These are phyloP conservation scores for Phlyctochytrium bullatum DNA, from an alignment of 192 early-diverging fungal genomes.

Conservation along the genomic window DNA sequence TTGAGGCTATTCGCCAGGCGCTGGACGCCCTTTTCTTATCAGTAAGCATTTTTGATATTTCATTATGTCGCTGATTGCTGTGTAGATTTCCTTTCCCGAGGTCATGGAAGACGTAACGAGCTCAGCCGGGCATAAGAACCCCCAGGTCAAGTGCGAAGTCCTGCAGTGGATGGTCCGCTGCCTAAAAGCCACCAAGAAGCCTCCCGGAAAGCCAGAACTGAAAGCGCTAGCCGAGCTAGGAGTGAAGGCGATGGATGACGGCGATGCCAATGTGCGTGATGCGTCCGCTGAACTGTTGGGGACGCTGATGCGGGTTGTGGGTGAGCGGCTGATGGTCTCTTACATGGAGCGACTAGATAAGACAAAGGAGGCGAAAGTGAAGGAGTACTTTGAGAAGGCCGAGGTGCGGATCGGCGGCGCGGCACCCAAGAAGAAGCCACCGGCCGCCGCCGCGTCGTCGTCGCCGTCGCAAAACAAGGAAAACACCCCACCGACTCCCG, in stretches of 20 bases:
- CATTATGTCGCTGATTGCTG: background rate
- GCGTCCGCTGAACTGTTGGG: constrained; percentile 82
- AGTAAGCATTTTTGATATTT: constrained; percentile 38
- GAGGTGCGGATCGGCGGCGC: constrained; percentile 41
- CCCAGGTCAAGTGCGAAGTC: constrained; percentile 78
- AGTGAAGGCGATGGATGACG: constrained; percentile 70
- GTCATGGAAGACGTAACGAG: constrained; percentile 74
- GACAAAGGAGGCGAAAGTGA: constrained; percentile 82
- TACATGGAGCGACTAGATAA: constrained; percentile 85
- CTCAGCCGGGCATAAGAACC: constrained; percentile 84
- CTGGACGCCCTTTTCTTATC: constrained; percentile 82
- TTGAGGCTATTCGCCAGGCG: constrained; percentile 77
- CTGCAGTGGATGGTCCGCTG: constrained; percentile 73
- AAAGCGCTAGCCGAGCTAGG: constrained; percentile 68
- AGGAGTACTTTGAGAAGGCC: constrained; percentile 85
- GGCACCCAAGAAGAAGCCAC: background rate
- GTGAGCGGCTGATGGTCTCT: constrained; percentile 58
- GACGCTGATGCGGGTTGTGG: constrained; percentile 83
- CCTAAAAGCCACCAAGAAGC: constrained; percentile 65
- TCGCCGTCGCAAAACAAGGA: constrained; percentile 3
- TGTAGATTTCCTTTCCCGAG: constrained; percentile 49
- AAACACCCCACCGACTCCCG: background rate
- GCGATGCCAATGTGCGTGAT: constrained; percentile 78
- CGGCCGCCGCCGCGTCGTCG: background rate
- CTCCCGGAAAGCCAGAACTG: constrained; percentile 75